These are phyloP conservation scores for Colletotrichum noveboracense DNA, from an alignment of 2,329 filamentous ascomycete species.

Conservation along the genomic window DNA sequence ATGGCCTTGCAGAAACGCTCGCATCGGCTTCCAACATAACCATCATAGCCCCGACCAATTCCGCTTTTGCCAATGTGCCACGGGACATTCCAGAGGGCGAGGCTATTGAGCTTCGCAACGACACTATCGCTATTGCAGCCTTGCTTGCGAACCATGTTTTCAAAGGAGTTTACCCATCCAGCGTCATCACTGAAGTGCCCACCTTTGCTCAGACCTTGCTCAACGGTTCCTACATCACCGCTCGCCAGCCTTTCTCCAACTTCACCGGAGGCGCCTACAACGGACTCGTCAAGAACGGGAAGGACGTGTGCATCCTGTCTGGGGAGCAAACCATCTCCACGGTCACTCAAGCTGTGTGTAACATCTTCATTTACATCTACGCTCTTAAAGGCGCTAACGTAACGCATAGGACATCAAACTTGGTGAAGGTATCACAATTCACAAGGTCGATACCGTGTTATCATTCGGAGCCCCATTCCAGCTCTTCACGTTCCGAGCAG, in stretches of 20 bases:
- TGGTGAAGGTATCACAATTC: slow-evolving; percentile 31
- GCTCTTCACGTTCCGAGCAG: slow-evolving; percentile 32
- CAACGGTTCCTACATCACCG: slow-evolving; percentile 32
- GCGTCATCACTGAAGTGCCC: slow-evolving; percentile 31
- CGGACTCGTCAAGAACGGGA: slow-evolving; percentile 35
- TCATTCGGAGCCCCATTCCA: slow-evolving; percentile 33
- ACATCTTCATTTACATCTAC: no score
- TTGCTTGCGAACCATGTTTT: slow-evolving; percentile 37
- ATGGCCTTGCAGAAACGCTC: slow-evolving; percentile 34
- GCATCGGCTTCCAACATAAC: slow-evolving; percentile 35
- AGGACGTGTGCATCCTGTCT: slow-evolving; percentile 35
- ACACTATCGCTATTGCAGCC: slow-evolving; percentile 33
- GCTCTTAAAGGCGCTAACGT: neutral
- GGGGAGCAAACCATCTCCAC: slow-evolving; percentile 35
- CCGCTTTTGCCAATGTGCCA: slow-evolving; percentile 36
- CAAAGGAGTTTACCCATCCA: slow-evolving; percentile 32
- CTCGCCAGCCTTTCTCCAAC: slow-evolving; percentile 39
- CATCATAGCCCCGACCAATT: slow-evolving; percentile 40
- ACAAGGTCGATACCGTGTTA: slow-evolving; percentile 33
- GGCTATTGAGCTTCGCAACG: slow-evolving; percentile 33
- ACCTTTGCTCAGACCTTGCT: slow-evolving; percentile 33
- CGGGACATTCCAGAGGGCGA: slow-evolving; percentile 35
- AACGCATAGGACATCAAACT: slow-evolving; percentile 30
- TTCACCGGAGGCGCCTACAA: slow-evolving; percentile 41
- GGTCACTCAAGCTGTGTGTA: slow-evolving; percentile 34